Percentiles rank a stretch among this genome's conserved stretches.
Conservation (phyloP, 225 moss, liverwort and hornwort species). For the Polytrichum formosum region DNA sequence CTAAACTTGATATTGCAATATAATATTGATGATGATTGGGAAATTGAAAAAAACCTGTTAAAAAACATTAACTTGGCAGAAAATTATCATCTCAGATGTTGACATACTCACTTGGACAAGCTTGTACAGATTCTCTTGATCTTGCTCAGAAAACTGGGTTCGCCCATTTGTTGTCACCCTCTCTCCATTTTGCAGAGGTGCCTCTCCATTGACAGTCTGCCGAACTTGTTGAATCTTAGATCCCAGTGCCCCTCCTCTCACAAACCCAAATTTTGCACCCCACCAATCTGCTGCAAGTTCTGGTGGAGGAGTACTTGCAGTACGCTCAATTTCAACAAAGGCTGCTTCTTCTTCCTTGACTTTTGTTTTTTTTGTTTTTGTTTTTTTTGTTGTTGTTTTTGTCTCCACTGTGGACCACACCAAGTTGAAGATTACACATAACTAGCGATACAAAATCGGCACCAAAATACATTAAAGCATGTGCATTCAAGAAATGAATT, state of each 20-base stretch:
- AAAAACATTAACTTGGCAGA: no score
- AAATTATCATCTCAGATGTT: background rate
- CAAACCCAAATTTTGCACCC: constrained; percentile 84
- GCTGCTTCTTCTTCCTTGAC: constrained; percentile 21
- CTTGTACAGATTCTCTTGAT: constrained; percentile 82
- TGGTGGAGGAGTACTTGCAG: constrained; percentile 18
- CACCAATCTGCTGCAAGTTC: constrained; percentile 75
- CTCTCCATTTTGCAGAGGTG: constrained; percentile 26
- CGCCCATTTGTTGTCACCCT: constrained; percentile 46
- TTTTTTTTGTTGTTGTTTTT: background rate
- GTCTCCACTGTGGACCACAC: constrained; percentile 13
- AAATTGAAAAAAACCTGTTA: no score
- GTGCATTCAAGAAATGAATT: no score
- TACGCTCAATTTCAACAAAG: constrained; percentile 38
- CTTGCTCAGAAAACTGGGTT: constrained; percentile 76
- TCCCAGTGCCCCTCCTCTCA: constrained; percentile 80
- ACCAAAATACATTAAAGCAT: no score
- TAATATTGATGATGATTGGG: no score
- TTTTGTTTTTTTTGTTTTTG: background rate
- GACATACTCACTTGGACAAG: constrained; percentile 56
- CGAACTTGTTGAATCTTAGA: constrained; percentile 37
- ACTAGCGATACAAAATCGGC: no score
- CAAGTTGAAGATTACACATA: no score
- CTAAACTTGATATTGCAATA: no score
- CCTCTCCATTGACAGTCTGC: constrained; percentile 34